Evolutionary conservation across 2,329 filamentous ascomycete genomes (phyloP).

Genomic region (Torrubiella hemipterigena): DNA sequence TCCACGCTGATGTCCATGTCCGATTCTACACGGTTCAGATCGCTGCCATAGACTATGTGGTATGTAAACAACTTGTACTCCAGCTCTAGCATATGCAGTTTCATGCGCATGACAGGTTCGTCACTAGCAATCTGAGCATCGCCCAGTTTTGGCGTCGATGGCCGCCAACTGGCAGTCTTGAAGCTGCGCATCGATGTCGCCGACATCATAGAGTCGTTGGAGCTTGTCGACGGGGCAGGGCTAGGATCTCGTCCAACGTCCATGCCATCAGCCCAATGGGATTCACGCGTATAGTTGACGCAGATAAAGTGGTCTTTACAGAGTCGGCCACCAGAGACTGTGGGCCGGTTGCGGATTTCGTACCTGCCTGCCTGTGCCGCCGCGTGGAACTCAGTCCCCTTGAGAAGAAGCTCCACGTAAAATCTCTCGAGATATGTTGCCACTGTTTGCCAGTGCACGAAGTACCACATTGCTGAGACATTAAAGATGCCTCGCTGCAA

Average conservation of each 20-base stretch:
- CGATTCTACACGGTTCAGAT: constrained; percentile 10
- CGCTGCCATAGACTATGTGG: constrained; percentile 16
- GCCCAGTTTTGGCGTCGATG: constrained; percentile 11
- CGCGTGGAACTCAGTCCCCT: constrained; percentile 14
- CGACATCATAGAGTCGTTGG: constrained; percentile 12
- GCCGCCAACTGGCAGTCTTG: constrained; percentile 9
- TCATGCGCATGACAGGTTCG: constrained; percentile 14
- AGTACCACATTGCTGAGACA: constrained; percentile 18
- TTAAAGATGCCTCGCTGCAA: constrained; percentile 14
- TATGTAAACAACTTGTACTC: constrained; percentile 17
- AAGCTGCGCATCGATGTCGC: constrained; percentile 11
- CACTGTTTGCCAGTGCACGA: constrained; percentile 16
- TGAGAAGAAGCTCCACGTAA: constrained; percentile 14
- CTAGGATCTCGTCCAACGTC: constrained; percentile 9
- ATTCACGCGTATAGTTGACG: constrained; percentile 15
- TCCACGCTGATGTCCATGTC: constrained; percentile 13
- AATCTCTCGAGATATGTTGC: constrained; percentile 15
- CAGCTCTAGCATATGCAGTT: constrained; percentile 16
- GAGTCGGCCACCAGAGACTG: constrained; percentile 9
- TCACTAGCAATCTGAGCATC: constrained; percentile 11
- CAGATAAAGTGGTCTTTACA: constrained; percentile 18
- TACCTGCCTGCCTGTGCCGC: constrained; percentile 16
- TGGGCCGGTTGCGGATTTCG: constrained; percentile 12
- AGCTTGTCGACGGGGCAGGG: constrained; percentile 11
- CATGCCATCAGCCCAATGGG: constrained; percentile 8